Evolutionary conservation across 805 yeast genomes (phyloP).

Genomic region (Nakazawaea sp.): DNA sequence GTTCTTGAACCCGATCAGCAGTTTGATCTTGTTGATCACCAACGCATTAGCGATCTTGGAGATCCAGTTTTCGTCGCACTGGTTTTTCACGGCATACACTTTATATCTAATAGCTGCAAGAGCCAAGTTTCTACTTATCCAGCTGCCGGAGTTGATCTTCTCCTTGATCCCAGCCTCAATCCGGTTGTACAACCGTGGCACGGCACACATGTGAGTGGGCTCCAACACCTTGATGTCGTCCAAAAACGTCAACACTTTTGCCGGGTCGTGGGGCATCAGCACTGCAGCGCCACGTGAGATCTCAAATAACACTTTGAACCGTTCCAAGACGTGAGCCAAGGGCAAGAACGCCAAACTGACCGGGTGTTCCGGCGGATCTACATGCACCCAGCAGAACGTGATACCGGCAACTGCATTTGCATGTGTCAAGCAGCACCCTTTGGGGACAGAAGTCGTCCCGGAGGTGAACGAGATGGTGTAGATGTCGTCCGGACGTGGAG

Average conservation of each 20-base stretch:
- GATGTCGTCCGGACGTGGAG: slow-evolving; percentile 45
- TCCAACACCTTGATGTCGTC: slow-evolving; percentile 51
- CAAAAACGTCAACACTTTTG: slow-evolving; percentile 31
- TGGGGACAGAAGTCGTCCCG: slow-evolving; percentile 74
- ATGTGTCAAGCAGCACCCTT: slow-evolving; percentile 59
- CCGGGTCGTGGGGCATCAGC: slow-evolving; percentile 47
- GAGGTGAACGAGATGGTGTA: slow-evolving; percentile 68
- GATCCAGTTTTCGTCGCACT: slow-evolving; percentile 17
- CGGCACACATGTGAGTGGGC: slow-evolving; percentile 50
- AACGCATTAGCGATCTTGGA: slow-evolving; percentile 29
- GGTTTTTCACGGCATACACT: slow-evolving; percentile 5
- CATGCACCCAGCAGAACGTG: slow-evolving; percentile 24
- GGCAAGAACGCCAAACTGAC: slow-evolving; percentile 41
- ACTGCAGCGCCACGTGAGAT: slow-evolving; percentile 16
- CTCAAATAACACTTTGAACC: slow-evolving; percentile 21
- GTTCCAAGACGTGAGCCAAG: slow-evolving; percentile 52
- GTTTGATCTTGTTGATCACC: slow-evolving; percentile 33
- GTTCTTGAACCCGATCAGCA: slow-evolving; percentile 35
- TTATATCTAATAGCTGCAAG: slow-evolving; percentile 6
- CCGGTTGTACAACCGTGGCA: slow-evolving; percentile 60
- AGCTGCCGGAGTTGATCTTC: slow-evolving; percentile 21
- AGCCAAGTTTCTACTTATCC: slow-evolving; percentile 21
- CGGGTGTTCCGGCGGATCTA: slow-evolving; percentile 22
- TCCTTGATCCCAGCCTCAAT: slow-evolving; percentile 57
- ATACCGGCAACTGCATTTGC: slow-evolving; percentile 41